Conservation (phyloP, 495 filamentous ascomycete genomes). For the Parachaetomium inaequale region DNA sequence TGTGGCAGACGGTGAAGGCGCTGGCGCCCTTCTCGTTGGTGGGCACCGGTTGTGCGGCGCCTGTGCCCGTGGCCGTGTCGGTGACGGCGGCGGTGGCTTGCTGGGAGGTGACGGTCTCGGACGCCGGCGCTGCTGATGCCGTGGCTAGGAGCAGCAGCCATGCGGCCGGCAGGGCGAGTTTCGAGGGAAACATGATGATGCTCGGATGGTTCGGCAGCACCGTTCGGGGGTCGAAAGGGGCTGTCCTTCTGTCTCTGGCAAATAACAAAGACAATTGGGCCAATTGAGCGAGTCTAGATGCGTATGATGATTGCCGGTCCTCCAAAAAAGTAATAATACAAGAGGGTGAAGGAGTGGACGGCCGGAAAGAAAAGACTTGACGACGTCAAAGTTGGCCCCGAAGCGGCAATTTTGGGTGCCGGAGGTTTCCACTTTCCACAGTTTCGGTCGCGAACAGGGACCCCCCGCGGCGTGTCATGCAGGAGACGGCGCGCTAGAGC, state of each 20-base stretch:
- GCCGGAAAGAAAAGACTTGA: not conserved
- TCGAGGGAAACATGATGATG: conserved; percentile 11
- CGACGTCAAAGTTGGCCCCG: conserved; percentile 7
- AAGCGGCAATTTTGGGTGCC: conserved; percentile 12
- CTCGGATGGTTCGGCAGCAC: conserved; percentile 4
- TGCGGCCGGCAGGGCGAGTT: conserved; percentile 14
- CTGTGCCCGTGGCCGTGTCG: conserved; percentile 25
- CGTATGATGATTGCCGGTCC: not conserved
- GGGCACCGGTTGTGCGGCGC: conserved; percentile 28
- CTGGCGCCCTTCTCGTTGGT: conserved; percentile 29
- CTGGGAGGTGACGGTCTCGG: conserved; percentile 1
- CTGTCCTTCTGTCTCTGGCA: not conserved
- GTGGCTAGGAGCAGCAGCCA: conserved; percentile 23
- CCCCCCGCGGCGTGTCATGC: conserved; percentile 4
- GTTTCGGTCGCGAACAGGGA: not conserved
- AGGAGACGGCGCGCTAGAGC: not conserved
- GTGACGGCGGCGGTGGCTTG: conserved; percentile 13
- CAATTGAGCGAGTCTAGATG: conserved; percentile 10
- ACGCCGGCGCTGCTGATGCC: conserved; percentile 9
- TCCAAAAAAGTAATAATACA: not conserved
- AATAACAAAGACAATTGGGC: not conserved
- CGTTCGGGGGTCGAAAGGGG: not conserved
- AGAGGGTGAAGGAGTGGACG: conserved; percentile 9
- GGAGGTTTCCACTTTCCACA: not conserved
- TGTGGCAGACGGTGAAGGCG: conserved; percentile 38